Conservation (phyloP, 805 yeast species). For the Yarrowia divulgata region DNA sequence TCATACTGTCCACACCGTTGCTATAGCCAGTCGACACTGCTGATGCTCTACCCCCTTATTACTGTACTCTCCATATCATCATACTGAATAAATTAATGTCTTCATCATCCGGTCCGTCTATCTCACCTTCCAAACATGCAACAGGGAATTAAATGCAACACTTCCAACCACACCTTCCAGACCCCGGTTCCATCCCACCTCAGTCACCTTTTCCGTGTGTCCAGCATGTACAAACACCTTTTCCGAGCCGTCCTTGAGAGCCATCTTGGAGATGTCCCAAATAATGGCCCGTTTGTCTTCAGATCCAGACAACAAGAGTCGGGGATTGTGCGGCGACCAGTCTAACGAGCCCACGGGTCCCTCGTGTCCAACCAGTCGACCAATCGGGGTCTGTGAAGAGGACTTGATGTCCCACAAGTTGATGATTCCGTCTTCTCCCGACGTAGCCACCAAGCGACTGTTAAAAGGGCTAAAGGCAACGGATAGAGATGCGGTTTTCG, state of each 20-base stretch:
- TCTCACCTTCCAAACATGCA: slow-evolving; percentile 75
- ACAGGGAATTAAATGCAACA: slow-evolving; percentile 82
- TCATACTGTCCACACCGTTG: too few relatives aligned
- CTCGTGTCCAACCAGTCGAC: slow-evolving; percentile 53
- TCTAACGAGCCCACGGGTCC: slow-evolving; percentile 69
- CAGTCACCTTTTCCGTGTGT: slow-evolving; percentile 86
- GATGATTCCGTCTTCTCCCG: slow-evolving; percentile 64
- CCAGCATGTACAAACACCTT: slow-evolving; percentile 79
- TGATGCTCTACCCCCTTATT: too few relatives aligned
- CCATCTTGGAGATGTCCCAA: slow-evolving; percentile 49
- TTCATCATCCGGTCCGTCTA: background rate
- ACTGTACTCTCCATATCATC: too few relatives aligned
- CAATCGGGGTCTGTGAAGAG: slow-evolving; percentile 48
- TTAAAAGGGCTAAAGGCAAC: slow-evolving; percentile 66
- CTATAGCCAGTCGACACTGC: too few relatives aligned
- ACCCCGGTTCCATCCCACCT: slow-evolving; percentile 79
- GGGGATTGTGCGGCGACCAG: slow-evolving; percentile 70
- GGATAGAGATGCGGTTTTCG: slow-evolving; percentile 48
- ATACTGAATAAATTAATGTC: slow-evolving; percentile 8
- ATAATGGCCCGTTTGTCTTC: slow-evolving; percentile 60
- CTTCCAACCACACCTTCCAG: slow-evolving; percentile 75
- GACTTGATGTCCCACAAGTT: slow-evolving; percentile 72
- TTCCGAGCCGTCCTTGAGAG: slow-evolving; percentile 40
- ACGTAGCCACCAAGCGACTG: slow-evolving; percentile 68
- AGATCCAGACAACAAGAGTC: slow-evolving; percentile 68